Evolutionary conservation across 805 yeast genomes (phyloP), one percentile per base, ranked within the genome.

Genomic region (Zygoascus flipseniorum): DNA sequence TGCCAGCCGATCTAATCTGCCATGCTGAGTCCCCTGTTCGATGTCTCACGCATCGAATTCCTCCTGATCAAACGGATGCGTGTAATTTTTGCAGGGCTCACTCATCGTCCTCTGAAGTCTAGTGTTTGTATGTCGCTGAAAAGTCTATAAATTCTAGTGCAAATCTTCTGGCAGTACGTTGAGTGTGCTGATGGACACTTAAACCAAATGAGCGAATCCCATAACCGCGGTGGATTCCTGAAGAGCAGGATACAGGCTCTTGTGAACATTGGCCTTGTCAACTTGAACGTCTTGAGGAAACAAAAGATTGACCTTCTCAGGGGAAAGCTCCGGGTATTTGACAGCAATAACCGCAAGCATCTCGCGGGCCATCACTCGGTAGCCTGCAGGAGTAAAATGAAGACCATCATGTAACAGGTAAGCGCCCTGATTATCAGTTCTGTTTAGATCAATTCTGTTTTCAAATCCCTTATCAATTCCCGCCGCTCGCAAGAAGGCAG

Each of bases 311-410:
- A 46, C 6, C 31, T 41, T 73, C 72, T 54, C 65, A 1, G 84
- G 77, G 2, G 62, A 52, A 19, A 72, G 64, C 46, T 79, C 78
- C 0, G 86, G 87, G 59, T 76, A 83, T 14, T 57, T 32, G 2
- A 55, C 55, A 2, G 63, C 58, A 45, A 84, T 78, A 4, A 65
- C 62, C 42, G 62, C 59, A 49, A 73, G 53, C 19, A 83, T 55
- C 43, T 70, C 77, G 16, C 75, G 67, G 56, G 64, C 81, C 56
- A 77, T 66, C 8, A 83, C 48, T 52, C 69, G 64, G 65, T 83
- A 85, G 0, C 80, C 83, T 31, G 66, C 62, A 0, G 80, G 78
- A 2, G 77, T 70, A 63, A 71, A 85, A 65, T 85, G 90, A 45
- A 85, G 65, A 4, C 89, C 89, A 55, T 78, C 83, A 13, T 62